These are phyloP conservation scores for Porogramme epimiltina DNA, from an alignment of 1,284 basidiomycete genomes.

Conservation along the genomic window DNA sequence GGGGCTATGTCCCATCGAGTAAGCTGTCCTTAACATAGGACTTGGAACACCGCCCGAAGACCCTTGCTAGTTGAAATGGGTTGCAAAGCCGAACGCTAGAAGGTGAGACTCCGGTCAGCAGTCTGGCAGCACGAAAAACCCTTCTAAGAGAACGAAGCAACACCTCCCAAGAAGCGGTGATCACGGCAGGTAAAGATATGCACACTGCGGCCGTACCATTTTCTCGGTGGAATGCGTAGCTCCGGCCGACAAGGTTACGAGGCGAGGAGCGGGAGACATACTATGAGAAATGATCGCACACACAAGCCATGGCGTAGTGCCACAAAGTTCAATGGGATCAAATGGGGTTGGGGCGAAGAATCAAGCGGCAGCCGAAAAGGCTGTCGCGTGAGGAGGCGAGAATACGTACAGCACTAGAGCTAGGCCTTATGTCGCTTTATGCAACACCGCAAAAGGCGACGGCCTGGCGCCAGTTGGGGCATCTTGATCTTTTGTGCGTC, in stretches of 20 bases:
- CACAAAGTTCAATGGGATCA: neutral
- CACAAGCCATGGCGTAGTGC: neutral
- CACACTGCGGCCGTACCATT: neutral
- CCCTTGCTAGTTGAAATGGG: too few species aligned
- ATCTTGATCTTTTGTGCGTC: neutral
- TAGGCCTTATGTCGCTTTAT: neutral
- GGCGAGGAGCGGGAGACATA: neutral
- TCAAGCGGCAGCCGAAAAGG: neutral
- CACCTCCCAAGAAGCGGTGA: too few species aligned
- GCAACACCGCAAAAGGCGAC: neutral
- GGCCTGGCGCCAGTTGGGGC: neutral
- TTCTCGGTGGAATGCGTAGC: neutral
- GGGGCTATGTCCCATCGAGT: too few species aligned
- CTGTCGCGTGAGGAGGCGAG: neutral
- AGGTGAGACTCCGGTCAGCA: too few species aligned
- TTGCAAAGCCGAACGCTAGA: too few species aligned
- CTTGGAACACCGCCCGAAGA: too few species aligned
- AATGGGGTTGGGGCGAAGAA: neutral
- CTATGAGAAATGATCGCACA: neutral
- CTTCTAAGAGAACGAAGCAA: too few species aligned
- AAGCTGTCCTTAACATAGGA: too few species aligned
- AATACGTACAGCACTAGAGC: neutral
- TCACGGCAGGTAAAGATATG: neutral
- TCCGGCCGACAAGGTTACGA: neutral
- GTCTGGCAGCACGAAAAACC: too few species aligned